phyloP scores from a whole-genome alignment of 2,329 filamentous ascomycete species.

The Dactylellina parvicollis region DNA sequence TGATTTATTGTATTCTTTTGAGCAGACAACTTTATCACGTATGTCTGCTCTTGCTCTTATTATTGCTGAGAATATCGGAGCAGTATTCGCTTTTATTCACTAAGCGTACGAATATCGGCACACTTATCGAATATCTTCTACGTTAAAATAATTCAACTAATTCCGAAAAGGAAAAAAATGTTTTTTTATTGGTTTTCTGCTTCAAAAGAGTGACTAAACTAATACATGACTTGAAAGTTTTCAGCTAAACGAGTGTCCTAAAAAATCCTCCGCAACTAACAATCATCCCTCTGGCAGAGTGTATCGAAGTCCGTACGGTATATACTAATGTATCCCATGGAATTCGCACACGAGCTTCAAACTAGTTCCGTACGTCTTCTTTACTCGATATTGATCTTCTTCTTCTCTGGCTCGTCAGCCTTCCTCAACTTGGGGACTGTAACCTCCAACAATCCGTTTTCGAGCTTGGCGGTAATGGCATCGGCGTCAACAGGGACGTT shows the following conservation, averaged over 20 bases:
- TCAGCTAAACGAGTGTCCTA: conserved; percentile 26
- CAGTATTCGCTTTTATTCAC: background rate
- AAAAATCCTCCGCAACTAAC: background rate
- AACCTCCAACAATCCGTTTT: conserved; percentile 55
- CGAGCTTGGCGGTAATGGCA: conserved; percentile 55
- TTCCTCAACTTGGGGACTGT: conserved; percentile 51
- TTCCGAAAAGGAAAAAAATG: conserved; percentile 35
- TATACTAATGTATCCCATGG: conserved; percentile 25
- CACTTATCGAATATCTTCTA: background rate
- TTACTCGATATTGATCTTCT: conserved; percentile 54
- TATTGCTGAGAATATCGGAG: background rate
- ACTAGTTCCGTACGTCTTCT: background rate
- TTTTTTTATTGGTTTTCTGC: conserved; percentile 26
- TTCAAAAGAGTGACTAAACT: conserved; percentile 8
- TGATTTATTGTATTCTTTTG: too few species aligned
- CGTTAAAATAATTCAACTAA: background rate
- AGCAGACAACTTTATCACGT: background rate
- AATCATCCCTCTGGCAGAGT: background rate
- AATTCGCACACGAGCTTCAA: conserved; percentile 51
- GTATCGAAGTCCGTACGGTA: conserved; percentile 9
- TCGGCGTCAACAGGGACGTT: conserved; percentile 51
- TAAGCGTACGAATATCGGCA: background rate
- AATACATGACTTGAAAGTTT: background rate
- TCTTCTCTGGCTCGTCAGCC: conserved; percentile 52
- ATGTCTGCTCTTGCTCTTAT: background rate